These are phyloP conservation scores for Botrytis elliptica DNA, from an alignment of 2,329 filamentous ascomycete species.

Conservation along the genomic window DNA sequence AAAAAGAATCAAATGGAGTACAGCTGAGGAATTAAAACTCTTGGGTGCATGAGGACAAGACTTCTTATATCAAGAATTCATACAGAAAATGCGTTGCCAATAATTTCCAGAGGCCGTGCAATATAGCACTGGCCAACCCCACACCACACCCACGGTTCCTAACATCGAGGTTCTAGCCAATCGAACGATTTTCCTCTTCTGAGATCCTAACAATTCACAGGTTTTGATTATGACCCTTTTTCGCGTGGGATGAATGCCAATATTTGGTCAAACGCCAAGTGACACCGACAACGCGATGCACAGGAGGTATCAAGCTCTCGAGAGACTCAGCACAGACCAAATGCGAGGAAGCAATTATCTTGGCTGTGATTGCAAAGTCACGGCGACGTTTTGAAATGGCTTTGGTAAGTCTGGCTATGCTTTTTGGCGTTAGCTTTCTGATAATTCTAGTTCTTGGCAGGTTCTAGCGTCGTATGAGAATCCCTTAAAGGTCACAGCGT, in stretches of 20 bases:
- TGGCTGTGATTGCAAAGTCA: conserved; percentile 3
- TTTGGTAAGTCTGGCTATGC: conserved; percentile 9
- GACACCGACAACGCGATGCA: conserved; percentile 14
- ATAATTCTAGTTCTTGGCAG: conserved; percentile 13
- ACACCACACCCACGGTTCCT: neutral
- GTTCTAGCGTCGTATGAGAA: conserved; percentile 14
- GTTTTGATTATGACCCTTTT: neutral
- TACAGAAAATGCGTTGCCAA: conserved; percentile 2
- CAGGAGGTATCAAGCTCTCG: neutral
- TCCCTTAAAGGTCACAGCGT: conserved; percentile 9
- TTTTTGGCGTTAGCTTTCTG: conserved; percentile 4
- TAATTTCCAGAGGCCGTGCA: conserved; percentile 5
- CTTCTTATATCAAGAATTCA: conserved; percentile 19
- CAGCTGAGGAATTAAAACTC: conserved; percentile 19
- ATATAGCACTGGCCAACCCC: conserved; percentile 13
- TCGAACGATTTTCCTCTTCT: neutral
- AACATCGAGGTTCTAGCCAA: neutral
- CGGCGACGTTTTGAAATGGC: conserved; percentile 8
- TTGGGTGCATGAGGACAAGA: conserved; percentile 23
- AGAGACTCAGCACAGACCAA: neutral
- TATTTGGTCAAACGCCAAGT: conserved; percentile 16
- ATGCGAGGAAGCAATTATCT: conserved; percentile 13
- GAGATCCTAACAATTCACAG: neutral
- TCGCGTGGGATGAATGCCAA: neutral
- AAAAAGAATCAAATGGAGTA: conserved; percentile 15